phyloP scores from a whole-genome alignment of 106 monocot genomes.

The Dendrobium huoshanense region DNA sequence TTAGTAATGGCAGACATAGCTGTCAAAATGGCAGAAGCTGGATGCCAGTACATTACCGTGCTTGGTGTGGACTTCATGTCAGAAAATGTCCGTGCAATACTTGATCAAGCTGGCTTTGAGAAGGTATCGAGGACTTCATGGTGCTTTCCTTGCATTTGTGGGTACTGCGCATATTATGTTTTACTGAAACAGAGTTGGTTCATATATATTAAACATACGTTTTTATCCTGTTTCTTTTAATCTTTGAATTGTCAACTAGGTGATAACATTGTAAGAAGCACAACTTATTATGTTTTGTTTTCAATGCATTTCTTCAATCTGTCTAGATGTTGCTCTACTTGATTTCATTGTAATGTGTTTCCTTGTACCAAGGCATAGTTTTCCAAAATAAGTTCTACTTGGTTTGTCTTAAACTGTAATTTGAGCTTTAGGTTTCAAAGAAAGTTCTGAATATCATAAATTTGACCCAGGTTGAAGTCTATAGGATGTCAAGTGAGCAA shows the following conservation, averaged over 20 bases:
- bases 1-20: constrained; percentile 96
- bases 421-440: background rate
- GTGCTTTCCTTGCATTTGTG: background rate
- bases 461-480: constrained; percentile 73
- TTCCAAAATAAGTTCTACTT: background rate
- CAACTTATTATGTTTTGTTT: background rate
- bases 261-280: background rate
- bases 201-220: background rate
- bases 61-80: constrained; percentile 99
- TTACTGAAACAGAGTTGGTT: background rate
- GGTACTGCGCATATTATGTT: background rate
- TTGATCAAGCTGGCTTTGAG: constrained; percentile 93
- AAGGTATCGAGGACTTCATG: constrained; percentile 36
- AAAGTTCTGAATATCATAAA: background rate
- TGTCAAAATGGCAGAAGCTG: constrained; percentile 95
- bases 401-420: background rate
- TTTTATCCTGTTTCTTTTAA: background rate
- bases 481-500: constrained; percentile 88
- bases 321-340: background rate
- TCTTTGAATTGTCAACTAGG: background rate
- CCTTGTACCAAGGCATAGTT: background rate
- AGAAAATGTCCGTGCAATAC: constrained; percentile 95
- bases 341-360: background rate
- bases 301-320: background rate
- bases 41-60: constrained; percentile 80